Evolutionary conservation across 2,329 filamentous ascomycete genomes (phyloP).

Genomic region (Aspergillus amoenus): DNA sequence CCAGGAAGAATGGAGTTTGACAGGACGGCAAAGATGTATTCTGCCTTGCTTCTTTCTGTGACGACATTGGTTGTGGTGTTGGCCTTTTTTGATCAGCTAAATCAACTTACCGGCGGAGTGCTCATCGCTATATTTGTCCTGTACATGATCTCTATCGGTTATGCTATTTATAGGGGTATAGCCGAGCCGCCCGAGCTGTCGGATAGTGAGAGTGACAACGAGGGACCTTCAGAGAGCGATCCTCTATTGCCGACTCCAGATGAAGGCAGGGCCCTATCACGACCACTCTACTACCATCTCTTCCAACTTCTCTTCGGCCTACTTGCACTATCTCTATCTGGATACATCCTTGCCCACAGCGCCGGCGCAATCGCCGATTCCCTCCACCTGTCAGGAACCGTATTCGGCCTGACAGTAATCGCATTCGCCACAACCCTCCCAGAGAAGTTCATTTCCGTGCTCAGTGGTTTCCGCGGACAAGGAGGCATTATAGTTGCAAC

Average conservation of each 20-base stretch:
- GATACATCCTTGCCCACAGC: slow-evolving; percentile 51
- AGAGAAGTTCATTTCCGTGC: slow-evolving; percentile 53
- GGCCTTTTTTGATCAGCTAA: slow-evolving; percentile 37
- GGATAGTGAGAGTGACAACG: slow-evolving; percentile 46
- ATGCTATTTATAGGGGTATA: slow-evolving; percentile 47
- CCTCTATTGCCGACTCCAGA: neutral
- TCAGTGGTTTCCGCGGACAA: slow-evolving; percentile 50
- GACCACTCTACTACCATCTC: slow-evolving; percentile 39
- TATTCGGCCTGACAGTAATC: slow-evolving; percentile 51
- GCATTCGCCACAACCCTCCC: slow-evolving; percentile 56
- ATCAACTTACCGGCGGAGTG: slow-evolving; percentile 36
- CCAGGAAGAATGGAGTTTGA: slow-evolving; percentile 43
- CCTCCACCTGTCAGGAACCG: slow-evolving; percentile 45
- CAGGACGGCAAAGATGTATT: slow-evolving; percentile 50
- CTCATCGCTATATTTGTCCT: slow-evolving; percentile 45
- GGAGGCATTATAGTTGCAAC: slow-evolving; percentile 53
- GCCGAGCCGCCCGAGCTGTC: slow-evolving; percentile 44
- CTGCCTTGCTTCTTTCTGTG: slow-evolving; percentile 41
- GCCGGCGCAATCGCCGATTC: slow-evolving; percentile 42
- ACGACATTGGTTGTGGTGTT: slow-evolving; percentile 41
- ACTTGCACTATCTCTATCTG: slow-evolving; percentile 45
- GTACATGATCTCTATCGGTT: slow-evolving; percentile 47
- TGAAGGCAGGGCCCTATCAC: slow-evolving; percentile 5
- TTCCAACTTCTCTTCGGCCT: slow-evolving; percentile 47
- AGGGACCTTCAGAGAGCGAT: slow-evolving; percentile 15